Base-by-base conservation (phyloP, 2,329 filamentous ascomycete genomes). In the Beauveria medogensis region DNA sequence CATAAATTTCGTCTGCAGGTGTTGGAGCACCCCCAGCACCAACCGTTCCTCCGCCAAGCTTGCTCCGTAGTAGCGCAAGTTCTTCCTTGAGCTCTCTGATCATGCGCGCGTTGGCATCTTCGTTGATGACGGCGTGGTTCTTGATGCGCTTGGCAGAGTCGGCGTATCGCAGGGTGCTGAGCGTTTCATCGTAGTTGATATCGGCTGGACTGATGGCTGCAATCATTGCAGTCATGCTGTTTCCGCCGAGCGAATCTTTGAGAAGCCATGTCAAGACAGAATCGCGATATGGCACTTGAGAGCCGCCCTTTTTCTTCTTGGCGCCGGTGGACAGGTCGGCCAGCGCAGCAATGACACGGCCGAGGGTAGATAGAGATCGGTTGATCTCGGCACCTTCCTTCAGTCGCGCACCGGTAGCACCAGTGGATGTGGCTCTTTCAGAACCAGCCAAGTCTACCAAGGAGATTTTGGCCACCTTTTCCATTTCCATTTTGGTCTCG, bases 141-240 rank as follows among this genome's bases (percentile, higher is more conserved):
- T 97, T 97, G 82, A 99, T 99, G 68, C 94, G 87, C 78, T 99
- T 99, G 28, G 94, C 94, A 8, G 92, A 97, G 72, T 99, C 93
- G 60, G 95, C 94, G 74, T 99, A 99, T 69, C 95, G 86, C 30
- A 99, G 81, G 1, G 94, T 99, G 72, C 92, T 94, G 20, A 99
- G 81, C 0, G 95, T 99, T 75, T 99, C 94, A 66, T 99, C 94
- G 71, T 96, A 97, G 75, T 99, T 99, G 78, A 97, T 97, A 75
- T 99, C 94, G 59, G 94, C 94, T 4, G 94, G 94, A 69, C 92
- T 97, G 71, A 99, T 97, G 57, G 93, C 93, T 55, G 94, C 95
- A 80, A 99, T 99, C 95, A 99, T 99, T 63, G 94, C 94, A 26
- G 94, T 99, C 90, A 97, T 93, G 73, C 93, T 97, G 80, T 99